Evolutionary conservation across 768 basidiomycete genomes (phyloP).

Genomic region (Amanita thiersii): DNA sequence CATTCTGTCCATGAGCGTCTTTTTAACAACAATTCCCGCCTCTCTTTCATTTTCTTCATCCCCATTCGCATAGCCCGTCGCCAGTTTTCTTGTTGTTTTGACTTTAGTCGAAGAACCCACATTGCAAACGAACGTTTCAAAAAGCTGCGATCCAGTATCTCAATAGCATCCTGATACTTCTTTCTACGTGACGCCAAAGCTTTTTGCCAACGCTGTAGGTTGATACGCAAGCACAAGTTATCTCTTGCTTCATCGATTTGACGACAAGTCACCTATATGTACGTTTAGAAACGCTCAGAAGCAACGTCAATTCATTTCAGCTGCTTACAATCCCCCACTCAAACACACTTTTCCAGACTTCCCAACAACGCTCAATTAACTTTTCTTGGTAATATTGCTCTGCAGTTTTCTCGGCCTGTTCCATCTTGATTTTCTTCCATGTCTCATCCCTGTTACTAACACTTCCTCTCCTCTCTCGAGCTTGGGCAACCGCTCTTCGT

Average conservation of each 20-base stretch:
- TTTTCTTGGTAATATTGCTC: conserved; percentile 57
- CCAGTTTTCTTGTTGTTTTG: conserved; percentile 53
- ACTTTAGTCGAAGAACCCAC: conserved; percentile 51
- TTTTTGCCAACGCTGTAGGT: conserved; percentile 56
- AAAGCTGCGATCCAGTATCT: conserved; percentile 34
- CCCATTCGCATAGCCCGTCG: conserved; percentile 62
- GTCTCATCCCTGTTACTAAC: conserved; percentile 65
- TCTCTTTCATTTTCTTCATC: conserved; percentile 56
- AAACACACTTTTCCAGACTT: conserved; percentile 65
- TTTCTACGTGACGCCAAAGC: conserved; percentile 26
- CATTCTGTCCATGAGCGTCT: conserved; percentile 60
- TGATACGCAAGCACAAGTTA: conserved; percentile 49
- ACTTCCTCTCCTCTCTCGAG: conserved; percentile 36
- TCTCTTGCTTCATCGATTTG: conserved; percentile 68
- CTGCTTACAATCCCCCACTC: conserved; percentile 66
- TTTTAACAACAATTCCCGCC: conserved; percentile 41
- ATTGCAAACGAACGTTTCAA: conserved; percentile 30
- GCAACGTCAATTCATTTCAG: conserved; percentile 7
- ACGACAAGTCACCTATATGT: conserved; percentile 55
- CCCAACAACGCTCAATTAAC: conserved; percentile 64
- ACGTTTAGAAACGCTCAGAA: conserved; percentile 9
- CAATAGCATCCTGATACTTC: conserved; percentile 32
- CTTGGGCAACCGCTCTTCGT: conserved; percentile 19
- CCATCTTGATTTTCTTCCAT: conserved; percentile 70
- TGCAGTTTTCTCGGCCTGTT: conserved; percentile 63